These are phyloP conservation scores for Phytophthora niederhauseri DNA, from an alignment of 352 stramenopile genomes.

Conservation along the genomic window DNA sequence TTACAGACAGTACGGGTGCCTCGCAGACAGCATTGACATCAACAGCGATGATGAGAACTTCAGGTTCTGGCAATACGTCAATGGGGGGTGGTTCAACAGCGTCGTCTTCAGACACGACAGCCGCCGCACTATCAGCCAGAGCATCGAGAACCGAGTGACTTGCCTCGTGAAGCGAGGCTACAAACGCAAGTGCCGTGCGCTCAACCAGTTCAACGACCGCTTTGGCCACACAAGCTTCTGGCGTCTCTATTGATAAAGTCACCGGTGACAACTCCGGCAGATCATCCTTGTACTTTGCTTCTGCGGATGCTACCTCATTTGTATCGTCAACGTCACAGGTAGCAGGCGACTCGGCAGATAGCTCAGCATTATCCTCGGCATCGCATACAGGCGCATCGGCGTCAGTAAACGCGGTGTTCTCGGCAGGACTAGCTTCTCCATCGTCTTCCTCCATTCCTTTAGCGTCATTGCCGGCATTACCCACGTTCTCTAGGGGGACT, in stretches of 20 bases:
- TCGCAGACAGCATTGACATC: not conserved
- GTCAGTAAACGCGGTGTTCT: not conserved
- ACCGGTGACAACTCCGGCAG: not conserved
- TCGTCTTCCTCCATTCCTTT: not conserved
- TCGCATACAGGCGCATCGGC: not conserved
- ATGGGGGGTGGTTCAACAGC: not conserved
- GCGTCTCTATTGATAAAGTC: not conserved
- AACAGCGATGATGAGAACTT: not conserved
- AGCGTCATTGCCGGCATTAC: not conserved
- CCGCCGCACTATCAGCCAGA: not conserved
- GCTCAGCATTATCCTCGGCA: not conserved
- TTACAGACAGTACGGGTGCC: not conserved
- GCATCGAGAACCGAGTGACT: not conserved
- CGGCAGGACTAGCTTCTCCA: not conserved
- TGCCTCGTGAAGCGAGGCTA: not conserved
- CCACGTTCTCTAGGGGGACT: not conserved
- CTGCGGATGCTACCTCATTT: not conserved
- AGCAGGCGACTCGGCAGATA: not conserved
- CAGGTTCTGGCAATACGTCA: not conserved
- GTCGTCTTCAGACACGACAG: constrained; percentile 2
- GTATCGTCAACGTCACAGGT: not conserved
- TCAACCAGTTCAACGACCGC: constrained; percentile 19
- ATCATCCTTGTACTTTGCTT: not conserved
- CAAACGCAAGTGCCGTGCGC: constrained; percentile 6
- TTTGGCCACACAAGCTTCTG: constrained; percentile 13